phyloP scores from a whole-genome alignment of 148 eudicot genomes.

The Dysphania ambrosioides region DNA sequence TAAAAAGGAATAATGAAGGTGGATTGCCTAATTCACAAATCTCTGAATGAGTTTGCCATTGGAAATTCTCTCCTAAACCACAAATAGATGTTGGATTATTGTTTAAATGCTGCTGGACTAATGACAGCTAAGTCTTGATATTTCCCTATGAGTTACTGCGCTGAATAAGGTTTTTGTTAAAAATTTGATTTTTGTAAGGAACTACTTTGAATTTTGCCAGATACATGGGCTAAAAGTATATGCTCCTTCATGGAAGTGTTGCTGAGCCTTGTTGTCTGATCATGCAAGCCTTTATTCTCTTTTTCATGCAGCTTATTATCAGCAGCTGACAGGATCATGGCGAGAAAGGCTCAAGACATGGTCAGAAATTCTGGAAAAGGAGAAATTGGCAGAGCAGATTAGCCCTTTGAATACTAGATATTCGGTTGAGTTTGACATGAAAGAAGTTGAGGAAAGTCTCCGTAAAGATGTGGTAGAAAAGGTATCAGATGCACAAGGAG shows the following conservation, averaged over 20 bases:
- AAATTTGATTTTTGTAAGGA: not conserved
- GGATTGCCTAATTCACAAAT: not conserved
- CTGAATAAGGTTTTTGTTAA: not conserved
- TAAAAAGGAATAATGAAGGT: not conserved
- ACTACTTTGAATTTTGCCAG: not conserved
- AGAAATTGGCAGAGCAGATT: conserved; percentile 62
- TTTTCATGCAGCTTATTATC: conserved; percentile 44
- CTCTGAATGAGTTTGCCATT: not conserved
- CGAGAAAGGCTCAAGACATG: conserved; percentile 80
- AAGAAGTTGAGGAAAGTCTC: conserved; percentile 85
- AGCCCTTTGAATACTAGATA: conserved; percentile 62
- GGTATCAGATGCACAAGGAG: conserved; percentile 47
- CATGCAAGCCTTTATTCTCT: not conserved
- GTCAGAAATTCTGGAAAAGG: conserved; percentile 70
- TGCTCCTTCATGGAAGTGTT: not conserved
- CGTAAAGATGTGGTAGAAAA: conserved; percentile 79
- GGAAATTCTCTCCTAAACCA: not conserved
- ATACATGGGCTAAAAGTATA: not conserved
- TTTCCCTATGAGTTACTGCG: not conserved
- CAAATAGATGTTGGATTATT: not conserved
- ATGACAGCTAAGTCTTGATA: not conserved
- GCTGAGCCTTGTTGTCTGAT: not conserved
- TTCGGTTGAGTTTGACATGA: conserved; percentile 89
- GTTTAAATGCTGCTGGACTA: not conserved
- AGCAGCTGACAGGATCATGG: conserved; percentile 58